Base-by-base conservation (phyloP, 495 filamentous ascomycete genomes). In the Aspergillus sclerotioniger region DNA sequence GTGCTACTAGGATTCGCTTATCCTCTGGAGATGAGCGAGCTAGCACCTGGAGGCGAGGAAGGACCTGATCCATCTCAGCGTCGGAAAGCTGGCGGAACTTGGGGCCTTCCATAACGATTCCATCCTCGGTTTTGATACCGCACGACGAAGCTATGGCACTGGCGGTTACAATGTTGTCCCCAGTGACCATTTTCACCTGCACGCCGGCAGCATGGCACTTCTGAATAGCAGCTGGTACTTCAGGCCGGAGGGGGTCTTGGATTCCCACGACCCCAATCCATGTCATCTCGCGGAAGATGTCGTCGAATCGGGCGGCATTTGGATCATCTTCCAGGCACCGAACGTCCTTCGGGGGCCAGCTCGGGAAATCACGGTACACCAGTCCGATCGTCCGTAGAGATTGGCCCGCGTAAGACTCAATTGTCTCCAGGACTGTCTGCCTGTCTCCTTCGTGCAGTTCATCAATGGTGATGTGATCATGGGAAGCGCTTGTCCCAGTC, bases 1-100 rank as follows among this genome's bases (percentile, higher is more conserved):
- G 81, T 49, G 82, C 82, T 32, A 92, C 90, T 17, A 93, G 74
- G 57, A 92, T 87, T 10, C 88, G 85, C 72, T 96, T 96, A 68
- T 96, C 91, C 53, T 96, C 90, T 12, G 91, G 91, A 43, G 88
- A 91, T 20, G 91, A 95, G 44, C 91, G 87, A 44, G 91, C 91
- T 44, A 96, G 80, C 13, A 96, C 90, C 68, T 90, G 89, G 37
- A 96, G 86, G 1, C 74, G 78, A 1, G 90, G 90, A 46, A 96
- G 83, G 20, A 88, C 75, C 46, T 84, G 71, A 51, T 91, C 84
- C 80, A 92, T 89, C 56, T 89, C 79, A 0, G 70, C 70, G 65
- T 88, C 84, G 43, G 81, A 85, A 37, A 96, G 76, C 58, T 90
- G 87, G 41, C 91, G 86, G 77, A 96, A 95, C 51, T 84, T 83